Conservation (phyloP, 2,329 filamentous ascomycete species). For the Lecanicillium sp. region DNA sequence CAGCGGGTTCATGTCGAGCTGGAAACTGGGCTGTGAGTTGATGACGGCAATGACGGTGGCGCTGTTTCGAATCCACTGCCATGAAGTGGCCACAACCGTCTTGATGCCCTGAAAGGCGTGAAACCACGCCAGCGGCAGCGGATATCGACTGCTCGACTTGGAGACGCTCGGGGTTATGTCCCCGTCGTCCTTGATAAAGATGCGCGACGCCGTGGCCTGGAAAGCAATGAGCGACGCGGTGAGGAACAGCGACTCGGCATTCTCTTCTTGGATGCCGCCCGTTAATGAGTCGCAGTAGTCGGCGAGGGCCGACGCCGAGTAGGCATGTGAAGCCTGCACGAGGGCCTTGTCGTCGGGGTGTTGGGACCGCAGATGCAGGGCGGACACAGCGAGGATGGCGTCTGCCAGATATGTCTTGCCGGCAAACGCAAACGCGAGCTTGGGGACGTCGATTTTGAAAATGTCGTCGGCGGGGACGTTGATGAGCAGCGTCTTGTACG, state of each 20-base stretch:
- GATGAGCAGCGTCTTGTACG: constrained; percentile 51
- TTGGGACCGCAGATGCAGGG: constrained; percentile 51
- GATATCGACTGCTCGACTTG: constrained; percentile 38
- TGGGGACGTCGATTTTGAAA: constrained; percentile 53
- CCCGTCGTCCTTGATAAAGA: constrained; percentile 51
- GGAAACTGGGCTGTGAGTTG: constrained; percentile 55
- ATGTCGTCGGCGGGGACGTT: constrained; percentile 44
- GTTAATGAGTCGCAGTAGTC: constrained; percentile 51
- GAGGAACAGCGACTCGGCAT: constrained; percentile 56
- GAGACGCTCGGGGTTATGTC: constrained; percentile 22
- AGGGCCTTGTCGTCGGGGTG: constrained; percentile 51
- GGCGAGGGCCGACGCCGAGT: constrained; percentile 55
- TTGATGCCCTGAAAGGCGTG: constrained; percentile 62
- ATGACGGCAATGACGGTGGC: constrained; percentile 53
- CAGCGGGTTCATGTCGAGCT: constrained; percentile 48
- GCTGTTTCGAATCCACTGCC: constrained; percentile 55
- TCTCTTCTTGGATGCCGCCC: constrained; percentile 47
- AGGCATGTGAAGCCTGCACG: constrained; percentile 55
- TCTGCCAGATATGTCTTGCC: constrained; percentile 53
- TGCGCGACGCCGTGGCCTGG: constrained; percentile 55
- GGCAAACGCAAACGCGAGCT: constrained; percentile 53
- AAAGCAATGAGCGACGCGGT: constrained; percentile 59
- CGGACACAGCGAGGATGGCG: constrained; percentile 56
- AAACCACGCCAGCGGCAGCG: constrained; percentile 56
- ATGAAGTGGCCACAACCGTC: constrained; percentile 55